Evolutionary conservation across 2,329 filamentous ascomycete species (phyloP).

Genomic region (Fusarium tjaetaba): DNA sequence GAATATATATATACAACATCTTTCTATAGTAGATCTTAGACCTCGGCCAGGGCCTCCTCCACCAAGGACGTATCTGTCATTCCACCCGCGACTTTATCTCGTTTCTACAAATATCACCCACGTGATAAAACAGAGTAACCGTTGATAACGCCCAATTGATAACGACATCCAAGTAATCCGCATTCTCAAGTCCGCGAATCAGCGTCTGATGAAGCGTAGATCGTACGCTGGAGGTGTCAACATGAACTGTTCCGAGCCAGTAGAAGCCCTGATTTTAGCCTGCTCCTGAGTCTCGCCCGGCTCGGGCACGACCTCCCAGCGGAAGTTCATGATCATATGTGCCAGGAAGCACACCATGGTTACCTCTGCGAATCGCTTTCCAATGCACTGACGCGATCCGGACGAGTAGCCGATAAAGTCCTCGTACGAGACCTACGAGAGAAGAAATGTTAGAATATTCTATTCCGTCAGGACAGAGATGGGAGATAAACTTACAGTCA

Average conservation of each 20-base stretch:
- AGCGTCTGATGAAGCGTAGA: background rate
- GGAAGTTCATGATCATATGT: background rate
- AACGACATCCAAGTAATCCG: fast-evolving
- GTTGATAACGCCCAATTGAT: background rate
- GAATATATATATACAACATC: background rate
- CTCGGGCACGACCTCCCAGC: background rate
- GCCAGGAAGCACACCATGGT: background rate
- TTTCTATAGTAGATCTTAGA: too few species aligned
- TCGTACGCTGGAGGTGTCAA: background rate
- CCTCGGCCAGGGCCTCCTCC: fast-evolving
- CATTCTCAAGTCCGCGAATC: fast-evolving
- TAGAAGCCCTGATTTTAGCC: background rate
- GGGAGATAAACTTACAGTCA: background rate
- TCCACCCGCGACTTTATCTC: fast-evolving
- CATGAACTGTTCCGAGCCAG: background rate
- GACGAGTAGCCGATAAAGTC: background rate
- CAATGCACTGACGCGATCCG: background rate
- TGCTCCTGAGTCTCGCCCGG: background rate
- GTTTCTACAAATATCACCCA: fast-evolving
- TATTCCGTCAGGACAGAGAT: too few species aligned
- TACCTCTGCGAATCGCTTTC: background rate
- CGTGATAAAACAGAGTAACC: fast-evolving
- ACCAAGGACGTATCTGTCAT: background rate
- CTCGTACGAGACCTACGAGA: background rate
- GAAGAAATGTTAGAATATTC: background rate